Evolutionary conservation across 495 filamentous ascomycete species (phyloP).

Genomic region (Annulohypoxylon maeteangense): DNA sequence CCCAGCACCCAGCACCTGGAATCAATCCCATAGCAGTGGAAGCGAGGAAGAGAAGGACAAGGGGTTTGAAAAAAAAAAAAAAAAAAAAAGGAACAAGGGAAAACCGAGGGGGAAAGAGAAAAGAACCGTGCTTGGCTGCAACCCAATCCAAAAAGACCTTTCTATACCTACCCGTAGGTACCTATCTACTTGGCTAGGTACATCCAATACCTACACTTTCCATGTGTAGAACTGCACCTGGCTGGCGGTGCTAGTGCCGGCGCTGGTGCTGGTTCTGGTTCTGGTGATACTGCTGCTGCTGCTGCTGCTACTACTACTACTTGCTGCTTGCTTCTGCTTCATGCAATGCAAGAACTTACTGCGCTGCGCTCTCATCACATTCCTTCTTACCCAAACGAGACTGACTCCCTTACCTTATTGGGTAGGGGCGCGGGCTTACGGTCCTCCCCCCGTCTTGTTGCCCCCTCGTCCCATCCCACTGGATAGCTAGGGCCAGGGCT

Average conservation of each 20-base stretch:
- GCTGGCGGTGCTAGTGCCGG: neutral
- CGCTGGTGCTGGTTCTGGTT: neutral
- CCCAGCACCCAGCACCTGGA: neutral
- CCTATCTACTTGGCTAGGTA: neutral
- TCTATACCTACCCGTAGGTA: neutral
- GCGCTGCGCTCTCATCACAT: constrained; percentile 35
- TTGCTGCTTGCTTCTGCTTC: constrained; percentile 27
- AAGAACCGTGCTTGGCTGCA: constrained; percentile 31
- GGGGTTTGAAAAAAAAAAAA: neutral
- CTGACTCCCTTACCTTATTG: constrained; percentile 30
- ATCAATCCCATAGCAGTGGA: constrained; percentile 20
- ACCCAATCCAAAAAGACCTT: constrained; percentile 8
- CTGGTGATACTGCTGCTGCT: neutral
- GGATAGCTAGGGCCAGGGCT: constrained; percentile 19
- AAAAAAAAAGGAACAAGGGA: neutral
- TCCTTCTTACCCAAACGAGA: constrained; percentile 43
- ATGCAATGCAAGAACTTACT: constrained; percentile 35
- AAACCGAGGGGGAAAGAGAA: too few species aligned
- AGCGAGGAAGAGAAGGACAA: constrained; percentile 1
- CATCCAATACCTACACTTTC: neutral
- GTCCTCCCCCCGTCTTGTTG: constrained; percentile 11
- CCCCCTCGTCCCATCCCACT: constrained; percentile 33
- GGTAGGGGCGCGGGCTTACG: constrained; percentile 37
- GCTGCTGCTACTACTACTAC: constrained; percentile 26
- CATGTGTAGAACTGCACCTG: neutral